phyloP scores from a whole-genome alignment of 805 yeast species.

The Maudiozyma bulderi region DNA sequence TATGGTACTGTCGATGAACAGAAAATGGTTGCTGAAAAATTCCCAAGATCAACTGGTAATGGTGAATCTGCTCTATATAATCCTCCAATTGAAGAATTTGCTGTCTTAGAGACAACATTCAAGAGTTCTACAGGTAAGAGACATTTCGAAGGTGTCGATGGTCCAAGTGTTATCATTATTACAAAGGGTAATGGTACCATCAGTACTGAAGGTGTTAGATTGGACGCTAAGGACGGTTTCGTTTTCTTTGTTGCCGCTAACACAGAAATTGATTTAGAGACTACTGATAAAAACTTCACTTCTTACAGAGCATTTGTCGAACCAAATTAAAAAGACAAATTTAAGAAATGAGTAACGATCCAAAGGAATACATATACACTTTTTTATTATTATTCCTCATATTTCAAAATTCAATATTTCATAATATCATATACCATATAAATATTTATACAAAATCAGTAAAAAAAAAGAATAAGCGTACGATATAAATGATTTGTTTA shows the following conservation, averaged over 20 bases:
- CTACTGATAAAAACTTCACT: conserved; percentile 49
- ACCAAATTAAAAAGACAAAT: conserved; percentile 29
- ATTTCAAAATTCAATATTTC: too few relatives aligned
- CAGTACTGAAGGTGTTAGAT: conserved; percentile 33
- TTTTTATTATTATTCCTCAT: neutral
- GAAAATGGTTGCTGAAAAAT: conserved; percentile 59
- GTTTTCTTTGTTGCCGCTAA: conserved; percentile 81
- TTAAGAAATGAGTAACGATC: neutral
- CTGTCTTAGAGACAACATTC: conserved; percentile 79
- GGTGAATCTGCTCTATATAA: conserved; percentile 65
- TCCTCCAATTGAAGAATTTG: conserved; percentile 95
- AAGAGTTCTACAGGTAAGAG: conserved; percentile 39
- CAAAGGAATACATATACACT: neutral
- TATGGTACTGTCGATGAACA: conserved; percentile 88
- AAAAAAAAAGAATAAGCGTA: too few relatives aligned
- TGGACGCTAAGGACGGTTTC: conserved; percentile 56
- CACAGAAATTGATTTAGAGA: conserved; percentile 49
- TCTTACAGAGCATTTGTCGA: conserved; percentile 89
- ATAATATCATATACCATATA: too few relatives aligned
- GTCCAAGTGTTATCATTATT: conserved; percentile 81
- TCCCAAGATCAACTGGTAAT: conserved; percentile 49
- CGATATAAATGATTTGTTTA: too few relatives aligned
- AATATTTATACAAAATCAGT: too few relatives aligned
- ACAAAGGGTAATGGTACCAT: conserved; percentile 73
- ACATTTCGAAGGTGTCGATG: conserved; percentile 52